Conservation (phyloP, 1,284 basidiomycete genomes). For the Malassezia vespertilionis region DNA sequence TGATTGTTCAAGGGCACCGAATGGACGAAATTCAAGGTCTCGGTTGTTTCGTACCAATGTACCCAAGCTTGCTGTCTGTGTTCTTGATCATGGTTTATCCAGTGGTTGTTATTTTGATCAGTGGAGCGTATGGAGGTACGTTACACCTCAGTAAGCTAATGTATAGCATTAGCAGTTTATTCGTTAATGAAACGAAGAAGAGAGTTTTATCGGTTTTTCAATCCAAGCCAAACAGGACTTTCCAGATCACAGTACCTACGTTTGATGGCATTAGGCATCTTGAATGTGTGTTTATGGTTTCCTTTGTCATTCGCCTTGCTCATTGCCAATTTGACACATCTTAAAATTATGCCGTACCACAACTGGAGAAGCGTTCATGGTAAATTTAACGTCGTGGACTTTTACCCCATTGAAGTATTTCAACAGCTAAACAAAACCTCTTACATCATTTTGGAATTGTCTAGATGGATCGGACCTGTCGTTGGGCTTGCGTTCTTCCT, state of each 20-base stretch:
- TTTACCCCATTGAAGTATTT: background rate
- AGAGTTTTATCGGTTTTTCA: background rate
- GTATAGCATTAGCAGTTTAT: background rate
- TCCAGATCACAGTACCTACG: background rate
- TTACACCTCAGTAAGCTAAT: background rate
- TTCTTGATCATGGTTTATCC: background rate
- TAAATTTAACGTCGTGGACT: background rate
- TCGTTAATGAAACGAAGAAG: background rate
- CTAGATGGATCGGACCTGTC: background rate
- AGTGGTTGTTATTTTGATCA: background rate
- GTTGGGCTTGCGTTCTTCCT: background rate
- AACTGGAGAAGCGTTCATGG: background rate
- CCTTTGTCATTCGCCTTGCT: background rate
- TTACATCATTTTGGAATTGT: background rate
- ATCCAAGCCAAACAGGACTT: background rate
- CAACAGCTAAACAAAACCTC: background rate
- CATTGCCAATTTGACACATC: background rate
- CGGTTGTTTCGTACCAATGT: background rate
- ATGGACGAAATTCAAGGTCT: constrained; percentile 2
- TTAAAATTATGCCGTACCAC: background rate
- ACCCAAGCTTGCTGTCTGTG: background rate
- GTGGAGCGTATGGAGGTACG: background rate
- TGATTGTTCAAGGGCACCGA: constrained; percentile 2
- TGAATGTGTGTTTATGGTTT: background rate
- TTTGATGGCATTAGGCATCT: background rate